phyloP scores from a whole-genome alignment of 495 filamentous ascomycete species.

The Annulohypoxylon nitens region DNA sequence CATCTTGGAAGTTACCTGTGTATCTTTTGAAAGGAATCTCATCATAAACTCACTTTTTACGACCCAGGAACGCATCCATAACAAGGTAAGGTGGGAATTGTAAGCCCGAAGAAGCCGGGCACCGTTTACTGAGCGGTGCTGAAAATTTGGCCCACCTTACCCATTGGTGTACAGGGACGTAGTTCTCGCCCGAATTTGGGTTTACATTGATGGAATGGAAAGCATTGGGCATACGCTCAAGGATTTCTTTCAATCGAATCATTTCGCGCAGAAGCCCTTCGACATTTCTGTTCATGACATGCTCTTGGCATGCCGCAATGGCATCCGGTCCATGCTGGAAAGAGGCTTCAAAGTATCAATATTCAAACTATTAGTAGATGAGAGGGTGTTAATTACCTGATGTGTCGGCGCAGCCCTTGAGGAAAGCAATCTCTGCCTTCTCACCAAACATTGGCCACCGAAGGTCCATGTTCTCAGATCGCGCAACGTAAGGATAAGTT shows the following conservation, averaged over 20 bases:
- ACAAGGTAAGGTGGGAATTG: slow-evolving; percentile 65
- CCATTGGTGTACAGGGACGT: slow-evolving; percentile 59
- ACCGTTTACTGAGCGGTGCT: slow-evolving; percentile 62
- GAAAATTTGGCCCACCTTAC: slow-evolving; percentile 64
- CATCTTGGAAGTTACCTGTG: too few species aligned
- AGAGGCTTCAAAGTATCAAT: slow-evolving; percentile 50
- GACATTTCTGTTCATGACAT: slow-evolving; percentile 63
- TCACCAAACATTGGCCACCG: slow-evolving; percentile 67
- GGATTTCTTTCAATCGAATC: slow-evolving; percentile 63
- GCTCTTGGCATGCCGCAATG: slow-evolving; percentile 65
- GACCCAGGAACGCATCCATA: slow-evolving; percentile 66
- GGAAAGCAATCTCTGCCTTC: slow-evolving; percentile 63
- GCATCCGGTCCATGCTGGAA: slow-evolving; percentile 61
- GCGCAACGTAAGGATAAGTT: slow-evolving; percentile 60
- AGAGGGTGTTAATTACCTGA: slow-evolving; percentile 44
- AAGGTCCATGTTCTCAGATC: slow-evolving; percentile 65
- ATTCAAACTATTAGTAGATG: slow-evolving; percentile 6
- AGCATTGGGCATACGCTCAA: slow-evolving; percentile 64
- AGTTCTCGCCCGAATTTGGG: slow-evolving; percentile 62
- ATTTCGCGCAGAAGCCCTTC: slow-evolving; percentile 63
- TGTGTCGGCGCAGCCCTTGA: slow-evolving; percentile 59
- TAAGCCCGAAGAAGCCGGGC: slow-evolving; percentile 64
- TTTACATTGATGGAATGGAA: slow-evolving; percentile 67
- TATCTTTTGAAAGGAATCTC: not conserved
- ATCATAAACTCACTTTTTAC: slow-evolving; percentile 49